phyloP scores from a whole-genome alignment of 23 red algal species.

The Cyanidioschyzon merolae region DNA sequence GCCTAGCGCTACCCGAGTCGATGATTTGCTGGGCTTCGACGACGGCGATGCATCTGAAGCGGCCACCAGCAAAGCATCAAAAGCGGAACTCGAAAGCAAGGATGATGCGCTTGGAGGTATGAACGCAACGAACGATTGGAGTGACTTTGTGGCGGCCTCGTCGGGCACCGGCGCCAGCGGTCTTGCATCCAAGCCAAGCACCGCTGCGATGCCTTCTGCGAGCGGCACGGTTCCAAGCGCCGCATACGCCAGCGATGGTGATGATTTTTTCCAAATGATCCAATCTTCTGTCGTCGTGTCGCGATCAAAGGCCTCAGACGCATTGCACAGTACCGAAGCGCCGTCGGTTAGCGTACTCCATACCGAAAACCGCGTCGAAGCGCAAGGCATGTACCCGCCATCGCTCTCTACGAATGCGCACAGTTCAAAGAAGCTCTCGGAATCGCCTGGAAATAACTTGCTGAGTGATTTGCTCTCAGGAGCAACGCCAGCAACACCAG shows the following conservation, averaged over 20 bases:
- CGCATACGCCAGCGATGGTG: background rate
- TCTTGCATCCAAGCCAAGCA: too few species aligned
- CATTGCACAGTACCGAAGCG: too few species aligned
- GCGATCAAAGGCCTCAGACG: background rate
- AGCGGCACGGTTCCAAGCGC: too few species aligned
- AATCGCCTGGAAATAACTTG: background rate
- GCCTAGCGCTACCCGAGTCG: background rate
- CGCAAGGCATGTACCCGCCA: too few species aligned
- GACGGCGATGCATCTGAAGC: background rate
- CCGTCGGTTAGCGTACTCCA: too few species aligned
- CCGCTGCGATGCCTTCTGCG: too few species aligned
- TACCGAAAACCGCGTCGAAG: too few species aligned
- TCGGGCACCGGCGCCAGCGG: background rate
- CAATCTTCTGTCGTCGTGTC: background rate
- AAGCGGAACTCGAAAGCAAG: too few species aligned
- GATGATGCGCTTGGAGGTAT: too few species aligned
- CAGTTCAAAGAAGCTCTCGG: background rate
- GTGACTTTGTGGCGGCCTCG: background rate
- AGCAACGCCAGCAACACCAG: too few species aligned
- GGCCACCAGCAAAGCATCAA: background rate
- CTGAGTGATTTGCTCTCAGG: background rate
- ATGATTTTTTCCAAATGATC: conserved; percentile 18
- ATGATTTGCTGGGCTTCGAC: conserved; percentile 2
- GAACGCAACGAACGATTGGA: background rate
- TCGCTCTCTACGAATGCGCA: background rate